Conservation (phyloP, 2,329 filamentous ascomycete species). For the Talaromyces sp. region DNA sequence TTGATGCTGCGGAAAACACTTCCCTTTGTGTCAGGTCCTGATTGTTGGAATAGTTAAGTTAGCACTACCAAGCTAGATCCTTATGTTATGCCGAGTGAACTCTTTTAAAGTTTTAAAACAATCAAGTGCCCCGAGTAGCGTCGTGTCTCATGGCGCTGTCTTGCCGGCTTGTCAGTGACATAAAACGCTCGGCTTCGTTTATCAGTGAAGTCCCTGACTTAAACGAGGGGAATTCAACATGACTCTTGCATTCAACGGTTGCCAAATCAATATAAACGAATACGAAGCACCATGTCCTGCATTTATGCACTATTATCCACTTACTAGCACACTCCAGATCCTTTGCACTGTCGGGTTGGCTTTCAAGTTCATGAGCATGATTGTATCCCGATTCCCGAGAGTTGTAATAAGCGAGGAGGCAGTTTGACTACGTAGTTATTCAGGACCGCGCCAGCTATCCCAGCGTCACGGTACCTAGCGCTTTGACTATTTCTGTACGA, state of each 20-base stretch:
- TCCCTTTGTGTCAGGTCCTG: too few species aligned
- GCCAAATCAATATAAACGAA: not conserved
- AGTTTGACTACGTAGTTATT: too few species aligned
- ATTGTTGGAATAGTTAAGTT: too few species aligned
- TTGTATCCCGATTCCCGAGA: not conserved
- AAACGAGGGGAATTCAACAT: not conserved
- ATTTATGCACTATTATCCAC: not conserved
- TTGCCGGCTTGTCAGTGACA: not conserved
- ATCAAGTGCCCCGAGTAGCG: not conserved
- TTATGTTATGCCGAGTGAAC: too few species aligned
- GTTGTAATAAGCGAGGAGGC: not conserved
- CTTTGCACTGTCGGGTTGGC: not conserved
- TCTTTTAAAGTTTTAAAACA: too few species aligned
- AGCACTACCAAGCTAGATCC: too few species aligned
- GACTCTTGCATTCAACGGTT: not conserved
- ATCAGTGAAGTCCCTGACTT: not conserved
- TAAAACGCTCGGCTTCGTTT: not conserved
- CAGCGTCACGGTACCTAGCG: not conserved
- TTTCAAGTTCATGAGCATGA: not conserved
- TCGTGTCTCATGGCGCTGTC: not conserved
- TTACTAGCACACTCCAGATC: not conserved
- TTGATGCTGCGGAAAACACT: too few species aligned
- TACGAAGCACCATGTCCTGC: not conserved
- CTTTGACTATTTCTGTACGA: not conserved
- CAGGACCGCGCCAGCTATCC: not conserved